Conservation (phyloP, 2,329 filamentous ascomycete genomes). For the Ceratocystis alfenasii region DNA sequence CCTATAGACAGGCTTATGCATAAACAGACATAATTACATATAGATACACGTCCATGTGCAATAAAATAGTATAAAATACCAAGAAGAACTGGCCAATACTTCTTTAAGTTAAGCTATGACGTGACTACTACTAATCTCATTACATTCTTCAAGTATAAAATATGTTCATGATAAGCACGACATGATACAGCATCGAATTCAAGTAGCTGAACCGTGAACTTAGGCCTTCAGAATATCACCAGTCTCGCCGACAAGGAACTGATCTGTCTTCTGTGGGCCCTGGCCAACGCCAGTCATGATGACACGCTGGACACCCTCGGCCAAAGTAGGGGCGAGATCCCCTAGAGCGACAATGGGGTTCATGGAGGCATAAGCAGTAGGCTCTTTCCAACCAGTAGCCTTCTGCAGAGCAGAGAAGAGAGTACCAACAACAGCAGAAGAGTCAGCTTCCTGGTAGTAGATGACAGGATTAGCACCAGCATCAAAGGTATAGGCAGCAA, state of each 20-base stretch:
- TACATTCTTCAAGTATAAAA: not conserved
- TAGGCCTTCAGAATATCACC: constrained; percentile 31
- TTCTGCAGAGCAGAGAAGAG: constrained; percentile 56
- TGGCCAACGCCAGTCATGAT: constrained; percentile 88
- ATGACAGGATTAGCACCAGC: constrained; percentile 94
- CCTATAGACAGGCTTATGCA: not conserved
- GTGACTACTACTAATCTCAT: not conserved
- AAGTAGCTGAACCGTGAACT: not conserved
- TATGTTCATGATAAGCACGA: not conserved
- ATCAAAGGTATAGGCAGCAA: constrained; percentile 95
- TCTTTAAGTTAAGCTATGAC: not conserved
- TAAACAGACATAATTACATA: not conserved
- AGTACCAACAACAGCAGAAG: constrained; percentile 58
- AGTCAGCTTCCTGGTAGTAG: constrained; percentile 79
- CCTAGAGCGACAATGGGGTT: constrained; percentile 46
- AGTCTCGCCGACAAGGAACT: constrained; percentile 60
- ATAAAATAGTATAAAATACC: not conserved
- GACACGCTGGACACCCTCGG: constrained; percentile 71
- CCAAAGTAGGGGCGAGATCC: constrained; percentile 52
- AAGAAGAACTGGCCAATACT: not conserved
- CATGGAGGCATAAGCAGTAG: constrained; percentile 36
- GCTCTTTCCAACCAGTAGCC: constrained; percentile 61
- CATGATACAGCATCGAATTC: not conserved
- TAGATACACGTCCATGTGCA: not conserved
- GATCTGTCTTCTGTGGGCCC: constrained; percentile 68